Conservation (phyloP, 1,139 yeast genomes). For the Geotrichum australiense region DNA sequence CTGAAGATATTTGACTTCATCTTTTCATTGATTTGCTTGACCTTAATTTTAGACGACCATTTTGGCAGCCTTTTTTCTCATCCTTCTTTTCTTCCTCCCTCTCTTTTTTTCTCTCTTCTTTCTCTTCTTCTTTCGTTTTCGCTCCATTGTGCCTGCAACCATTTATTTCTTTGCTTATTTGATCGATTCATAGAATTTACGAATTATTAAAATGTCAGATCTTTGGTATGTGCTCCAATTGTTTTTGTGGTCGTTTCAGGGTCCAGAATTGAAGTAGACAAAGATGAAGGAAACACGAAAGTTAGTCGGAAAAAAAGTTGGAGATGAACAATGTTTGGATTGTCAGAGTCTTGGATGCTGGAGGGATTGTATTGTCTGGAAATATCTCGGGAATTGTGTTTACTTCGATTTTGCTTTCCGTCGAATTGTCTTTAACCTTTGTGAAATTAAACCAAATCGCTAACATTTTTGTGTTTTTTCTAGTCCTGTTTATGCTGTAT, state of each 20-base stretch:
- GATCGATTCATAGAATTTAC: no score
- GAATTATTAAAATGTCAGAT: slow-evolving; percentile 17
- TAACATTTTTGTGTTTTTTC: slow-evolving; percentile 7
- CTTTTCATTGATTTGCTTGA: no score
- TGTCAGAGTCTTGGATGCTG: background rate
- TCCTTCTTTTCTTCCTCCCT: slow-evolving; percentile 2
- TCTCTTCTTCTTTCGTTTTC: background rate
- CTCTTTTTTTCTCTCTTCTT: slow-evolving; percentile 4
- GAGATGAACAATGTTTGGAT: background rate
- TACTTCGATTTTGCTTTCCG: background rate
- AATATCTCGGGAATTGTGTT: background rate
- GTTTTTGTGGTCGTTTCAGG: background rate
- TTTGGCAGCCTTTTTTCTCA: slow-evolving; percentile 7
- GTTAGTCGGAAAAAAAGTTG: no score
- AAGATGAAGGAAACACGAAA: no score
- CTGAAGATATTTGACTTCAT: no score
- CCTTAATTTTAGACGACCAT: no score
- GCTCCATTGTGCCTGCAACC: no score
- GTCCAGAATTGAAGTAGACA: background rate
- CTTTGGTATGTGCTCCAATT: slow-evolving; percentile 16
- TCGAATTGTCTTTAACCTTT: background rate
- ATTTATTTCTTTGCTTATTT: no score
- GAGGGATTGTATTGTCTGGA: background rate
- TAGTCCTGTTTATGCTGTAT: slow-evolving; percentile 68
- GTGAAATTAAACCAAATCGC: slow-evolving; percentile 1